phyloP scores from a whole-genome alignment of 495 filamentous ascomycete species.

The Sordaria brevicollis region DNA sequence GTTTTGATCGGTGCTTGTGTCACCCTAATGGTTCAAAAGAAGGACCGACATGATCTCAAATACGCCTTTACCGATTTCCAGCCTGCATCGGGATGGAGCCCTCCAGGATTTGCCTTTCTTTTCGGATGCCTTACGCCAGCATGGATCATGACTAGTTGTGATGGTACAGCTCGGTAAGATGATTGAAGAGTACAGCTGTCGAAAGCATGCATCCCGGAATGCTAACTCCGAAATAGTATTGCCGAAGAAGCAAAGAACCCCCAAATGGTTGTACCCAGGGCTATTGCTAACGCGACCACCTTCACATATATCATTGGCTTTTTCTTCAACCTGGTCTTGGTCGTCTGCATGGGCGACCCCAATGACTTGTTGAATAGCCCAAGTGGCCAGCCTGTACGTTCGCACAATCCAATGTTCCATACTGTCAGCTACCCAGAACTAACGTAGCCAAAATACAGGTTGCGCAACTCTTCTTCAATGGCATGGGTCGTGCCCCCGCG shows the following conservation, averaged over 20 bases:
- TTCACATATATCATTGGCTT: constrained; percentile 53
- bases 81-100: constrained; percentile 51
- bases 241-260: constrained; percentile 54
- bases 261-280: constrained; percentile 47
- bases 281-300: constrained; percentile 47
- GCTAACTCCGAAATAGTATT: constrained; percentile 22
- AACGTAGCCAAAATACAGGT: constrained; percentile 14
- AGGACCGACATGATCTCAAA: constrained; percentile 46
- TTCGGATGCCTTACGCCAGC: constrained; percentile 61
- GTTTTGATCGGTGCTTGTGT: constrained; percentile 49
- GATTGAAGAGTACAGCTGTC: no score
- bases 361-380: constrained; percentile 31
- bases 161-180: constrained; percentile 22
- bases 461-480: constrained; percentile 54
- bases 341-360: constrained; percentile 49
- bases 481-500: constrained; percentile 45
- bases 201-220: not conserved
- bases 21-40: constrained; percentile 46
- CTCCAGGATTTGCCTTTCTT: constrained; percentile 54
- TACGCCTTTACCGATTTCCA: constrained; percentile 57
- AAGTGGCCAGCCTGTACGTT: constrained; percentile 41
- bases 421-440: not conserved
- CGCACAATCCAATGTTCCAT: not conserved
- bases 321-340: constrained; percentile 54
- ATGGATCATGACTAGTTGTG: constrained; percentile 47